Evolutionary conservation across 1,139 yeast species (phyloP).

Genomic region (Debaryomyces fabryi): DNA sequence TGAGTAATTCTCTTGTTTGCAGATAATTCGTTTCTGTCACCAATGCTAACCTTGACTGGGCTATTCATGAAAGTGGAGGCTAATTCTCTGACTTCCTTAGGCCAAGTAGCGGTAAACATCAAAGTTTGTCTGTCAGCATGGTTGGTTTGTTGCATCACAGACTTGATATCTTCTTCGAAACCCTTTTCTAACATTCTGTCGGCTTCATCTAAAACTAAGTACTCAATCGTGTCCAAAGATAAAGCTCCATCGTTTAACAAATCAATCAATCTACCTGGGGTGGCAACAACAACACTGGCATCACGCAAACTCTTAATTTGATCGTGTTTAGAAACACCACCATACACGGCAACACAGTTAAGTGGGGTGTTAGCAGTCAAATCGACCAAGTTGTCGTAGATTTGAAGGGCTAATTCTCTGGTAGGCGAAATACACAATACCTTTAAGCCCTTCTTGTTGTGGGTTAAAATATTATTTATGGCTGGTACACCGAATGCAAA

Average conservation of each 20-base stretch:
- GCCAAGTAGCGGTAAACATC: conserved; percentile 92
- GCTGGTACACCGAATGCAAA: conserved; percentile 98
- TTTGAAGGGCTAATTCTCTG: conserved; percentile 94
- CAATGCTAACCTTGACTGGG: conserved; percentile 90
- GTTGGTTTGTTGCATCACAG: conserved; percentile 63
- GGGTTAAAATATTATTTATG: conserved; percentile 62
- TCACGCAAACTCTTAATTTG: conserved; percentile 70
- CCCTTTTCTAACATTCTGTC: conserved; percentile 97
- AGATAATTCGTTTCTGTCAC: conserved; percentile 88
- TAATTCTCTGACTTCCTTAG: conserved; percentile 88
- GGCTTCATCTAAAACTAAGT: conserved; percentile 93
- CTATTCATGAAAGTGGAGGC: conserved; percentile 82
- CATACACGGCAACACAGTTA: conserved; percentile 85
- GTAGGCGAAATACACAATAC: conserved; percentile 94
- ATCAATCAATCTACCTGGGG: conserved; percentile 95
- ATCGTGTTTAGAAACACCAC: conserved; percentile 96
- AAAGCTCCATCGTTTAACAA: conserved; percentile 87
- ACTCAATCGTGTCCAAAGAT: conserved; percentile 66
- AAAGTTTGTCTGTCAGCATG: conserved; percentile 67
- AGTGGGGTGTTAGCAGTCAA: conserved; percentile 65
- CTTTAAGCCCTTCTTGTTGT: conserved; percentile 55
- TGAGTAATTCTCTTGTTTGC: conserved; percentile 95
- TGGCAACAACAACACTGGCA: conserved; percentile 82
- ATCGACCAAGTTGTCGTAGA: conserved; percentile 75
- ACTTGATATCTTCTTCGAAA: conserved; percentile 92